Evolutionary conservation across 768 basidiomycete species (phyloP).

Genomic region (Lepiota subincarnata): DNA sequence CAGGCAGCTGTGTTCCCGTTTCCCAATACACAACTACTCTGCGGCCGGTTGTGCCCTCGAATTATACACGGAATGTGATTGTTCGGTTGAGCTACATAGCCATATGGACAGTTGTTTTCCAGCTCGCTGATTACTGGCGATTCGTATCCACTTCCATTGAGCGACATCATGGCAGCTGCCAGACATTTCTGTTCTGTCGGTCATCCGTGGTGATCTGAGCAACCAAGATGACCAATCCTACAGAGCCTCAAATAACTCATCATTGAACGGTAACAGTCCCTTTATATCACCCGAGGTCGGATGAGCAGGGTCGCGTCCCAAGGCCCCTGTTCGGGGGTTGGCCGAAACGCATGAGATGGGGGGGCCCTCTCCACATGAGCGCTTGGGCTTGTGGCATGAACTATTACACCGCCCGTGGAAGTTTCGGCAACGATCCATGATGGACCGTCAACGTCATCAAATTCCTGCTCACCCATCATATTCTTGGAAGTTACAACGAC

Average conservation of each 20-base stretch:
- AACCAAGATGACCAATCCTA: neutral
- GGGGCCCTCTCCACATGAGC: neutral
- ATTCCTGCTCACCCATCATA: no score
- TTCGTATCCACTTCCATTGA: neutral
- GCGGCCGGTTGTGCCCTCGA: neutral
- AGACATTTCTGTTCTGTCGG: neutral
- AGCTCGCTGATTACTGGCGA: neutral
- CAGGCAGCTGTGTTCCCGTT: neutral
- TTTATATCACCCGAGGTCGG: neutral
- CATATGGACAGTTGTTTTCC: neutral
- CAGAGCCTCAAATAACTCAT: neutral
- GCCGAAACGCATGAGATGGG: no score
- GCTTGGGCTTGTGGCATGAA: neutral
- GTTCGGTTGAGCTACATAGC: neutral
- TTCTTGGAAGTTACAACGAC: no score
- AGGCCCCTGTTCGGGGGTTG: no score
- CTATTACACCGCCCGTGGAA: neutral
- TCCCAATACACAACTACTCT: neutral
- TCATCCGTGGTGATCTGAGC: neutral
- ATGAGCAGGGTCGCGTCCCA: neutral
- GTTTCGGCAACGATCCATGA: no score
- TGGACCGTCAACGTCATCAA: no score
- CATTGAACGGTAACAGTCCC: neutral
- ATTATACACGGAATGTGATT: neutral
- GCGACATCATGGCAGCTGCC: conserved; percentile 9